These are phyloP conservation scores for Ogataea trehalophila DNA, from an alignment of 805 yeast genomes.

Conservation along the genomic window DNA sequence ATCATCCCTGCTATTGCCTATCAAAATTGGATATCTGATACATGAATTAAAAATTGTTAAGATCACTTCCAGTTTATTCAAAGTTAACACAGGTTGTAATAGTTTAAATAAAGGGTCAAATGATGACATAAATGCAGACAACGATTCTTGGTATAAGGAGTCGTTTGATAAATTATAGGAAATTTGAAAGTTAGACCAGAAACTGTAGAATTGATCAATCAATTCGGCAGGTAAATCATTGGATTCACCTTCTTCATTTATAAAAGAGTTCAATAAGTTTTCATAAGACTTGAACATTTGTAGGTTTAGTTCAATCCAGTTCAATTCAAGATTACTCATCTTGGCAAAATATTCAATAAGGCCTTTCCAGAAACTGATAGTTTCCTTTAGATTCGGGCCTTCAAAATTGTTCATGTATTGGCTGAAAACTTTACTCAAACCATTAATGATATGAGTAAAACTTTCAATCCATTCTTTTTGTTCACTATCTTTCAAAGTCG, in stretches of 20 bases:
- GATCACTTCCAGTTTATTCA: conserved; percentile 41
- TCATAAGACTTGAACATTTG: conserved; percentile 52
- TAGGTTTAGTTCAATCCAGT: conserved; percentile 48
- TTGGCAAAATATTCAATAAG: conserved; percentile 46
- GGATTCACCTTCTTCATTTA: conserved; percentile 2
- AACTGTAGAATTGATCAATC: conserved; percentile 38
- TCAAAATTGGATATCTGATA: conserved; percentile 68
- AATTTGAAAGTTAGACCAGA: conserved; percentile 45
- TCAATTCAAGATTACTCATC: conserved; percentile 34
- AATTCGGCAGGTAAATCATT: conserved; percentile 28
- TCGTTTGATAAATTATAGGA: conserved; percentile 37
- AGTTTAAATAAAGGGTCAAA: conserved; percentile 46
- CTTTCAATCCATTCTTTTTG: conserved; percentile 54
- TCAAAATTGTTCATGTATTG: conserved; percentile 42
- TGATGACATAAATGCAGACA: conserved; percentile 49
- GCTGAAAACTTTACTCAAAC: conserved; percentile 57
- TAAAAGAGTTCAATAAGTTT: conserved; percentile 38
- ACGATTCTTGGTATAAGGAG: conserved; percentile 51
- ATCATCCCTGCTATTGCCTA: conserved; percentile 51
- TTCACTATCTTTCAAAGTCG: background rate
- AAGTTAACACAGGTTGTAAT: conserved; percentile 28
- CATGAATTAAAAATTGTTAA: conserved; percentile 58
- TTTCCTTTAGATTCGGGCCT: conserved; percentile 12
- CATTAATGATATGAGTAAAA: conserved; percentile 54
- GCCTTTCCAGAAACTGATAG: conserved; percentile 47